Percentiles rank a stretch among this genome's conserved stretches.
Evolutionary conservation across 768 basidiomycete species (phyloP).

Genomic region (Pisolithus orientalis): DNA sequence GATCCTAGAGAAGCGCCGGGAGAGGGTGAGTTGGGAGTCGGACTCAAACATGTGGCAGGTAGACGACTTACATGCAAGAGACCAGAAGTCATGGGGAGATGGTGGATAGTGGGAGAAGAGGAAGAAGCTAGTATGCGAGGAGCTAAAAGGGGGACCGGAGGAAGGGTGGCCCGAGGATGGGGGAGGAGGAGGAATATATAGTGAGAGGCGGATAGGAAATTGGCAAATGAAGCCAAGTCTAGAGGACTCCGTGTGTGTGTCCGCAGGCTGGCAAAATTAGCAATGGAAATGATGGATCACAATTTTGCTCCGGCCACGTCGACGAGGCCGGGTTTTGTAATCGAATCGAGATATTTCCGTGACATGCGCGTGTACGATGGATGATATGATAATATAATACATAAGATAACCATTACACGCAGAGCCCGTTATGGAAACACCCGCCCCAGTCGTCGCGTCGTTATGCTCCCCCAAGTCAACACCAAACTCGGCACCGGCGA

Average conservation of each 20-base stretch:
- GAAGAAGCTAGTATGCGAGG: background rate
- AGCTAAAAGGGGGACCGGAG: slow-evolving; percentile 5
- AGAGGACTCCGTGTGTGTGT: slow-evolving; percentile 12
- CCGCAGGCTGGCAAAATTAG: slow-evolving; percentile 22
- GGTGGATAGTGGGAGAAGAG: background rate
- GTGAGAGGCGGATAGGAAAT: slow-evolving; percentile 11
- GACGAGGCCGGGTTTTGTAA: slow-evolving; percentile 27
- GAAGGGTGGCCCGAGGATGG: slow-evolving; percentile 1
- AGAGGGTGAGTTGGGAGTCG: background rate
- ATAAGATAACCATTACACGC: slow-evolving; percentile 20
- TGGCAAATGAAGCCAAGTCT: slow-evolving; percentile 16
- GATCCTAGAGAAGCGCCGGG: slow-evolving; percentile 18
- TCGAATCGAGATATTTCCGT: slow-evolving; percentile 20
- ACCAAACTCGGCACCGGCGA: slow-evolving; percentile 41
- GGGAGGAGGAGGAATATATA: slow-evolving; percentile 12
- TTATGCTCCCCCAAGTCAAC: slow-evolving; percentile 18
- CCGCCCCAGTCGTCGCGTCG: slow-evolving; percentile 41
- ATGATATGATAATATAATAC: slow-evolving; percentile 6
- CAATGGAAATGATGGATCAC: slow-evolving; percentile 19
- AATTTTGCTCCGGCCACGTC: slow-evolving; percentile 26
- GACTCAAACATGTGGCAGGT: background rate
- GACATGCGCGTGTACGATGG: slow-evolving; percentile 13
- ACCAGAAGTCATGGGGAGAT: slow-evolving; percentile 33
- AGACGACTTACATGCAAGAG: slow-evolving; percentile 38
- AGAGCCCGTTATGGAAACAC: slow-evolving; percentile 33